Evolutionary conservation across 1,284 basidiomycete species (phyloP), one percentile per base, ranked within the genome.

Genomic region (Microstroma glucosiphilum): DNA sequence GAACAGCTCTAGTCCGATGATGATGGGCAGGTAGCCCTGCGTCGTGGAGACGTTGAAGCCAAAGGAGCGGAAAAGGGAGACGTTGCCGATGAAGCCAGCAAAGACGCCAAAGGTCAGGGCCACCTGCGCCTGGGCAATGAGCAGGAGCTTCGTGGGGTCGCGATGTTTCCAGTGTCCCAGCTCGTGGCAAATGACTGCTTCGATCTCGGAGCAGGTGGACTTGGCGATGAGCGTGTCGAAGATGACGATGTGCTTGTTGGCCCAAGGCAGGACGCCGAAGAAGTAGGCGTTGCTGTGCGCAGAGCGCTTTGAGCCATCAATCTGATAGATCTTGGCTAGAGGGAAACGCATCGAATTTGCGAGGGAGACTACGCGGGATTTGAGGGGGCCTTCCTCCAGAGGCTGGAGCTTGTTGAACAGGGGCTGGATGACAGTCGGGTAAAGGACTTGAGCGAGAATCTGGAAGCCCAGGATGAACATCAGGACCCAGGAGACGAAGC

Each of bases 381-480:
- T 70, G 54, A 78, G 63, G 23, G 66, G 65, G 23, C 77, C 74
- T 40, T 77, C 68, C 2, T 70, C 82, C 4, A 97, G 84, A 1
- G 92, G 91, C 0, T 91, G 91, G 41, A 96, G 86, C 80, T 91
- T 96, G 85, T 97, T 97, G 85, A 97, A 96, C 48, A 97, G 82
- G 0, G 94, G 93, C 75, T 94, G 92, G 70, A 97, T 96, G 76
- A 96, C 83, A 21, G 87, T 89, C 0, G 76, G 76, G 48, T 77
- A 76, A 41, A 76, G 69, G 13, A 79, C 72, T 61, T 76, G 77
- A 63, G 76, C 75, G 72, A 85, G 81, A 56, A 96, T 82, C 79
- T 93, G 91, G 83, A 96, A 90, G 9, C 82, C 80, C 56, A 72
- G 68, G 15, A 78, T 65, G 62, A 78, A 73, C 26, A 70, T 65